Base-by-base conservation (phyloP, 768 basidiomycete species). In the Lentinula raphanica region DNA sequence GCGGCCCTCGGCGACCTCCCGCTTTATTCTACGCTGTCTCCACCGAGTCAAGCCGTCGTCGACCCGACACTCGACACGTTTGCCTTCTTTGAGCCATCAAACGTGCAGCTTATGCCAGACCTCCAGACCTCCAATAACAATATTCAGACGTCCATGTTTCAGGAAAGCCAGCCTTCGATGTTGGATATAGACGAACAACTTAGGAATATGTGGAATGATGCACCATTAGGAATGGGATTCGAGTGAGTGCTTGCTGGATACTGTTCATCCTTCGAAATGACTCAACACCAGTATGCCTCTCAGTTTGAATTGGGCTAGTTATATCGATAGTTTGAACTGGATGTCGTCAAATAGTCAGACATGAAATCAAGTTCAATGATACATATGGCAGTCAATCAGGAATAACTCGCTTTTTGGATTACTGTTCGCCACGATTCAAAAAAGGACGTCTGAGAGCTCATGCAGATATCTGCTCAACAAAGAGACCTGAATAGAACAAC, bases 401-500 rank as follows among this genome's bases (percentile, higher is more conserved):
- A n/a, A n/a, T n/a, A n/a, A n/a, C n/a, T n/a, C n/a, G n/a, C n/a
- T n/a, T n/a, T n/a, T n/a, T n/a, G n/a, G n/a, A n/a, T n/a, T n/a
- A n/a, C n/a, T n/a, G n/a, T n/a, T 36, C 5, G 11, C 9, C 35
- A 11, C 35, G 17, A 36, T 36, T 2, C 17, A 40, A 5, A 40
- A 5, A 35, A 35, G 9, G 13, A 40, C 39, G 23, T 3, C 12
- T 23, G 2, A 9, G 42, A n/a, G 19, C 23, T 56, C 21, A 56
- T 17, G 13, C 40, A 36, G 35, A 57, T 5, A 57, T 38, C 5
- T 46, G 6, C 36, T 57, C 46, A 3, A 86, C 76, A 67, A 85
- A 86, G 5, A 84, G 70, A 0, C 84, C 84, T 29, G 83, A 85
- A 65, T 81, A 84, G 5, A 80, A 65, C 25, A 85, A 62, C 1